These are phyloP conservation scores for Puccinia polysora DNA, from an alignment of 1,284 basidiomycete species.

Conservation along the genomic window DNA sequence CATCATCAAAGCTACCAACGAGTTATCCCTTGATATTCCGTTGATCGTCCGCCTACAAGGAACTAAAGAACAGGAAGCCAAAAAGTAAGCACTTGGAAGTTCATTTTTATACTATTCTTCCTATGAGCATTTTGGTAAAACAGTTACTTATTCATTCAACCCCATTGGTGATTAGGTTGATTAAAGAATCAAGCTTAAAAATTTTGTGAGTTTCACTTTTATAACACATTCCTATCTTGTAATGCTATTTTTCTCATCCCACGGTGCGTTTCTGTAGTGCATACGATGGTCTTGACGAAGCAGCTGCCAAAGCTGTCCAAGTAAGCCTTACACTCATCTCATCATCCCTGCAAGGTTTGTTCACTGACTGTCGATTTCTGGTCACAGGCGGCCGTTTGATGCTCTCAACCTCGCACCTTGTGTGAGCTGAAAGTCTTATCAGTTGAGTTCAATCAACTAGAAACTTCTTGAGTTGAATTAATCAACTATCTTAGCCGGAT, in stretches of 20 bases:
- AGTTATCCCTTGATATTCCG: constrained; percentile 78
- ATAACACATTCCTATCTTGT: constrained; percentile 47
- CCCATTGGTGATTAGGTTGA: constrained; percentile 63
- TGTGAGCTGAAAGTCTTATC: no score
- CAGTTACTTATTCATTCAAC: background rate
- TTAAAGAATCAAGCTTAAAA: constrained; percentile 82
- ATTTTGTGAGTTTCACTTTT: constrained; percentile 59
- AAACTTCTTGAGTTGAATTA: no score
- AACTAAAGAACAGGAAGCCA: constrained; percentile 92
- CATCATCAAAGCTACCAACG: constrained; percentile 95
- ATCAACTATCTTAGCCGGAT: no score
- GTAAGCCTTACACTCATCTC: no score
- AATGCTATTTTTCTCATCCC: constrained; percentile 47
- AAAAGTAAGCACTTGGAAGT: constrained; percentile 63
- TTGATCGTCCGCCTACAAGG: constrained; percentile 92
- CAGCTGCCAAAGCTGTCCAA: constrained; percentile 45
- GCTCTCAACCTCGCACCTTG: no score
- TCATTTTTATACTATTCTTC: background rate
- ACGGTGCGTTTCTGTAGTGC: constrained; percentile 54
- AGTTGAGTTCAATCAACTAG: no score
- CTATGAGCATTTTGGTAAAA: background rate
- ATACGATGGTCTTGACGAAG: constrained; percentile 77
- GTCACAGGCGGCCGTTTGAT: no score
- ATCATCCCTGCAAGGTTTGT: no score
- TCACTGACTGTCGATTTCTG: no score